Percentiles rank a stretch among this genome's conserved stretches.
Conservation (phyloP, 306 rosid species). For the Purshia tridentata region DNA sequence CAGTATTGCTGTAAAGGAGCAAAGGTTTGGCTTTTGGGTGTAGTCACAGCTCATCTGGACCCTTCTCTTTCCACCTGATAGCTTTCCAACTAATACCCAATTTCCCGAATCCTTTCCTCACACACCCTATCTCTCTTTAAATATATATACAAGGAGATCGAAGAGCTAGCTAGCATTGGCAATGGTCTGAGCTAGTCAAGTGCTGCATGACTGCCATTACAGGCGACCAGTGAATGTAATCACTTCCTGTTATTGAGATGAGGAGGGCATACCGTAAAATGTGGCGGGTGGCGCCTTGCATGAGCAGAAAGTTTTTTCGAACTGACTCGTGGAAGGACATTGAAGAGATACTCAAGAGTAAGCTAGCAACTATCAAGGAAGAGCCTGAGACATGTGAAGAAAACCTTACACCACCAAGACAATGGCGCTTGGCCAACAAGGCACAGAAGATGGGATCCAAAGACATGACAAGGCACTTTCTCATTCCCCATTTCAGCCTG, state of each 20-base stretch:
- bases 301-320: slow-evolving; percentile 42
- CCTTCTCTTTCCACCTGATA: slow-evolving; percentile 34
- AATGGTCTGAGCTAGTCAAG: not conserved
- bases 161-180: slow-evolving; percentile 9
- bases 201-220: not conserved
- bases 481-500: slow-evolving; percentile 48
- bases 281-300: slow-evolving; percentile 60
- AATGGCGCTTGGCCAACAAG: slow-evolving; percentile 38
- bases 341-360: slow-evolving; percentile 65
- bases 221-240: not conserved
- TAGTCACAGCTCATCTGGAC: slow-evolving; percentile 35
- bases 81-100: slow-evolving; percentile 61
- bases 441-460: slow-evolving; percentile 49
- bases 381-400: slow-evolving; percentile 64
- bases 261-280: slow-evolving; percentile 59
- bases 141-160: slow-evolving; percentile 26
- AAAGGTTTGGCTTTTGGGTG: slow-evolving; percentile 19
- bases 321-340: slow-evolving; percentile 56
- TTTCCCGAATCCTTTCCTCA: slow-evolving; percentile 23
- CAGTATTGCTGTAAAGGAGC: slow-evolving; percentile 65
- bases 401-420: slow-evolving; percentile 39
- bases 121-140: not conserved
- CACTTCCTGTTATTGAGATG: slow-evolving; percentile 29
- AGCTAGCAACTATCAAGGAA: slow-evolving; percentile 68
- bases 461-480: slow-evolving; percentile 31